Percentiles rank a stretch among this genome's conserved stretches.
phyloP scores from a whole-genome alignment of 2,329 filamentous ascomycete species.

The Fusarium tricinctum region DNA sequence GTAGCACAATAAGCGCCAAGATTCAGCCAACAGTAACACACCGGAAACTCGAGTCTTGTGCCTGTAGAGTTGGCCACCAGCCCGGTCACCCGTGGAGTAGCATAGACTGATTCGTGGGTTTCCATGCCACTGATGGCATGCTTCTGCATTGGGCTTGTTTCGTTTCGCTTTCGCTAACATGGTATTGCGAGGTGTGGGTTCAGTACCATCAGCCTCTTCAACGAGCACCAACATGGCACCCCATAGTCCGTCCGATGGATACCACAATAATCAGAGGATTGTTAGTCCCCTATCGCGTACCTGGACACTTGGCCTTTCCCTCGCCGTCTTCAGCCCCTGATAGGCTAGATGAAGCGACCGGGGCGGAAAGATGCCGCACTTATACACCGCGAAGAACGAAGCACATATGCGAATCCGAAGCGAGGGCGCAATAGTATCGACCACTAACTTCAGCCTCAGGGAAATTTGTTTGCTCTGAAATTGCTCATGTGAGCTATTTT shows the following conservation, averaged over 20 bases:
- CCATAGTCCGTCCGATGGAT: too few relatives aligned
- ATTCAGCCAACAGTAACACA: slow-evolving; percentile 9
- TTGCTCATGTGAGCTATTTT: slow-evolving; percentile 9
- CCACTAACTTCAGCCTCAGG: slow-evolving; percentile 21
- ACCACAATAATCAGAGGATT: not conserved
- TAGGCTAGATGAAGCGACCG: slow-evolving; percentile 35
- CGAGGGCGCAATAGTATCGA: slow-evolving; percentile 31
- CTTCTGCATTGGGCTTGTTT: not conserved
- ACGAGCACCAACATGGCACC: not conserved
- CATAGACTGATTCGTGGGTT: not conserved
- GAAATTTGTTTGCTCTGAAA: slow-evolving; percentile 7
- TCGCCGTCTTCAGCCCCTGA: slow-evolving; percentile 20
- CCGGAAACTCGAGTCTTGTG: slow-evolving; percentile 21
- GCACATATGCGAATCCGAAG: slow-evolving; percentile 27
- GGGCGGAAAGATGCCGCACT: slow-evolving; percentile 37
- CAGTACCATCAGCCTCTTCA: not conserved
- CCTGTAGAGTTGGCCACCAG: too few relatives aligned
- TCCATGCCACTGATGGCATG: not conserved
- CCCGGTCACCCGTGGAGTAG: not conserved
- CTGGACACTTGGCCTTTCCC: slow-evolving; percentile 6
- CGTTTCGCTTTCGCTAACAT: slow-evolving; percentile 13
- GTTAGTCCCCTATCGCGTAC: not conserved
- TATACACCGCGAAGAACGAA: not conserved
- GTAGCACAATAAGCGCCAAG: slow-evolving; percentile 8
- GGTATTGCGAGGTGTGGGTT: not conserved